Conservation (phyloP, 2,329 filamentous ascomycete genomes). For the Arthrobotrys iridis region DNA sequence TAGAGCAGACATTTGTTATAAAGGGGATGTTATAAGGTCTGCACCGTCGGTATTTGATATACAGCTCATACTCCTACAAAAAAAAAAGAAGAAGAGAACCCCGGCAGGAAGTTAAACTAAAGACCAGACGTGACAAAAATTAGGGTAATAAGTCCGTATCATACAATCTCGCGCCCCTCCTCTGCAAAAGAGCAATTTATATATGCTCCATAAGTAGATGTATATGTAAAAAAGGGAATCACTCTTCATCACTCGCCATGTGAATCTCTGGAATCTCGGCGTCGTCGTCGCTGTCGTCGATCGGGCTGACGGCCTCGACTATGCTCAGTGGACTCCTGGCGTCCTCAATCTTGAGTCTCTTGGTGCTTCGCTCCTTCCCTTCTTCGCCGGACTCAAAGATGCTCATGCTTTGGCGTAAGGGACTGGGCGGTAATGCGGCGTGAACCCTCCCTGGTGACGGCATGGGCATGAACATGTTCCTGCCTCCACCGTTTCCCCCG, state of each 20-base stretch:
- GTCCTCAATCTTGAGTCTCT: constrained; percentile 44
- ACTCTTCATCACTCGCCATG: constrained; percentile 50
- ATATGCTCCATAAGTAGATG: no score
- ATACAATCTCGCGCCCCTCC: constrained; percentile 7
- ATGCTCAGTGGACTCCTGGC: constrained; percentile 24
- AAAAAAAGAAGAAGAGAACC: background rate
- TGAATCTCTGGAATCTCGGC: constrained; percentile 52
- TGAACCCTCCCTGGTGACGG: constrained; percentile 39
- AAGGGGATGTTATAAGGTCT: no score
- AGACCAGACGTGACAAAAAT: background rate
- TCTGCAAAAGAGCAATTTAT: background rate
- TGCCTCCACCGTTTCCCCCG: constrained; percentile 14
- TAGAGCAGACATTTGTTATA: no score
- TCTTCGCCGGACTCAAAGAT: constrained; percentile 30
- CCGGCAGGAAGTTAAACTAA: no score
- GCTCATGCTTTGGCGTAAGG: constrained; percentile 52
- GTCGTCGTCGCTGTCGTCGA: constrained; percentile 29
- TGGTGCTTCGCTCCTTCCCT: constrained; percentile 2
- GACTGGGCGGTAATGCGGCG: constrained; percentile 41
- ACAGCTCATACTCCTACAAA: no score
- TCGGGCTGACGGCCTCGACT: background rate
- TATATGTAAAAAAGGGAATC: background rate
- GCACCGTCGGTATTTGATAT: no score
- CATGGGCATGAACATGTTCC: constrained; percentile 47
- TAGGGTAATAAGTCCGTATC: background rate